Base-by-base conservation (phyloP, 306 rosid genomes). In the Cajanus cajan region DNA sequence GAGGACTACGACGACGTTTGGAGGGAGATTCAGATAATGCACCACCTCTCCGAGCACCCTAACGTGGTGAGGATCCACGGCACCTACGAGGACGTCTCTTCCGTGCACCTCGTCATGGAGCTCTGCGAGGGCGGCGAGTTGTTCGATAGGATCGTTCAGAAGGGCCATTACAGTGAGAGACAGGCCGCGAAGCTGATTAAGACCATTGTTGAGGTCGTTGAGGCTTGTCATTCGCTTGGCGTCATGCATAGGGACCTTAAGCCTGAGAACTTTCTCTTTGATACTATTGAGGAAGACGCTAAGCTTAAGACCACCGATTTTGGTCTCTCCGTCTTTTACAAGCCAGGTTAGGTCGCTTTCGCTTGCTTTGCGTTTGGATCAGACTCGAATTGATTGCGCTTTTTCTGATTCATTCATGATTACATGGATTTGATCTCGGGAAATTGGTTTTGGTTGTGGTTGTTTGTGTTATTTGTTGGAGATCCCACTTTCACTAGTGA, bases 21-120 rank as follows among this genome's bases (percentile, higher is more conserved):
- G 89, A 89, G 86, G 66, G 90, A 89, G 87, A 83, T 89, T 82
- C 88, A 89, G 79, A 89, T 89, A 82, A 85, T 89, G 92, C 90
- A 86, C 50, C 92, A 87, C 59, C 78, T 89, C 16, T 80, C 90
- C 0, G 92, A 83, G 69, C 82, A 84, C 9, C 84, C 84, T 0
- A 59, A 89, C 22, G 87, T 89, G 16, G 92, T 89, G 0, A 78
- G 84, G 69, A 89, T 89, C 78, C 78, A 74, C 24, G 90, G 86
- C 2, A 83, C 87, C 15, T 89, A 80, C 12, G 92, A 89, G 72
- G 92, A 89, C 45, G 0, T 39, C 1, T 6, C 44, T 7, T 69
- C 73, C 57, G 88, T 88, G 18, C 88, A 88, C 65, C 57, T 88
- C 67, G 91, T 88, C 7, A 88, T 88, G 90, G 92, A 89, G 80